phyloP scores from a whole-genome alignment of 805 yeast species.

The Myxozyma neglecta region DNA sequence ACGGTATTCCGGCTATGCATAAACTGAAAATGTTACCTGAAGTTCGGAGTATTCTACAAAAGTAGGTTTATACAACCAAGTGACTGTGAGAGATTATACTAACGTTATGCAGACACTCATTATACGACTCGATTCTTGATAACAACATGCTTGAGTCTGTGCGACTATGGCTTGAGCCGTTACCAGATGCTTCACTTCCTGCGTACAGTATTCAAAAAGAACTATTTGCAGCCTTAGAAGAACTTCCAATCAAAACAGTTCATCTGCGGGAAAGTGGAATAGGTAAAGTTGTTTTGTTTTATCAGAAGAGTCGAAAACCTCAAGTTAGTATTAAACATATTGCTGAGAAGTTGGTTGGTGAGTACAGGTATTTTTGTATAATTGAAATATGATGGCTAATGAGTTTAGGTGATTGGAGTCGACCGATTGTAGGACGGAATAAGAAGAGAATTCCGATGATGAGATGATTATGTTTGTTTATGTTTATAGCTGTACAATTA shows the following conservation, averaged over 20 bases:
- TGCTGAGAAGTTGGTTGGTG: constrained; percentile 74
- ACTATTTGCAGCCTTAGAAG: constrained; percentile 67
- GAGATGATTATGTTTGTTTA: background rate
- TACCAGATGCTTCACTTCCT: constrained; percentile 98
- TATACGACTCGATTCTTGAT: constrained; percentile 90
- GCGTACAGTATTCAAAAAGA: constrained; percentile 93
- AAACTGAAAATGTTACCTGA: constrained; percentile 78
- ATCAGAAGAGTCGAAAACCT: constrained; percentile 85
- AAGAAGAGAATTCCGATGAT: constrained; percentile 11
- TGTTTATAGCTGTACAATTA: background rate
- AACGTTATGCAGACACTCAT: constrained; percentile 49
- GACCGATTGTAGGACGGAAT: constrained; percentile 71
- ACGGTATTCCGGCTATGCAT: constrained; percentile 68
- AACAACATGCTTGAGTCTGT: constrained; percentile 91
- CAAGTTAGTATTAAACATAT: constrained; percentile 82
- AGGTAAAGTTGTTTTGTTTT: constrained; percentile 90
- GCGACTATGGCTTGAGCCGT: constrained; percentile 95
- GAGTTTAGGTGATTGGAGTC: constrained; percentile 85
- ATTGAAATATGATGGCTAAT: background rate
- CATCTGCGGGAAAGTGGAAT: constrained; percentile 92
- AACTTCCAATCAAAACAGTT: constrained; percentile 90
- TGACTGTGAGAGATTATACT: background rate
- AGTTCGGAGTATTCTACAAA: constrained; percentile 71
- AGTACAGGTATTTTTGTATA: background rate
- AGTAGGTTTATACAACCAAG: constrained; percentile 37